Percentiles rank a stretch among this genome's conserved stretches.
phyloP scores from a whole-genome alignment of 2,329 filamentous ascomycete species.

The Monosporascus sp. region DNA sequence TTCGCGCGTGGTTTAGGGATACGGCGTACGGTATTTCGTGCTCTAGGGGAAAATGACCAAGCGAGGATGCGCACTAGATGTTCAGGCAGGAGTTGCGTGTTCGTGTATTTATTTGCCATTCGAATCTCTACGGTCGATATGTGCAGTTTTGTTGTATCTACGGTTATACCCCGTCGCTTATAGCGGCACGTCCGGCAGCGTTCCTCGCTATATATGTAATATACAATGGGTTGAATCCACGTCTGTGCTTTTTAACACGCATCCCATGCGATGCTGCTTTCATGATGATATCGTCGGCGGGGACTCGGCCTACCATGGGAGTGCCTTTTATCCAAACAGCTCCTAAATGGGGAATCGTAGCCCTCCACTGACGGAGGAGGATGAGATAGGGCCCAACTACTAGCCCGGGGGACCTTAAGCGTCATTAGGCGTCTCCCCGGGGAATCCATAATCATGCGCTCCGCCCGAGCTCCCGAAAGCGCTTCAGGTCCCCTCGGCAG shows the following conservation, averaged over 20 bases:
- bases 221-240: neutral
- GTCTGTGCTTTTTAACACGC: neutral
- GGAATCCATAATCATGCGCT: too few species aligned
- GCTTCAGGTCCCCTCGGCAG: slow-evolving; percentile 5
- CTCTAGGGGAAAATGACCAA: neutral
- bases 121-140: neutral
- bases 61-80: neutral
- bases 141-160: neutral
- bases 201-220: slow-evolving; percentile 2
- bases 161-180: neutral
- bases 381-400: too few species aligned
- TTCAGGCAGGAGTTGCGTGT: neutral
- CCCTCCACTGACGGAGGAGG: too few species aligned
- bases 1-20: too few species aligned
- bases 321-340: too few species aligned
- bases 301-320: too few species aligned
- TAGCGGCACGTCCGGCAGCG: neutral
- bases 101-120: neutral
- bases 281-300: too few species aligned
- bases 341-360: too few species aligned
- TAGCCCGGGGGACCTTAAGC: too few species aligned
- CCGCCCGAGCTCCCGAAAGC: too few species aligned
- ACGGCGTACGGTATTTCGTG: neutral
- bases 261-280: too few species aligned
- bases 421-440: slow-evolving; percentile 1